Evolutionary conservation across 2,329 filamentous ascomycete species (phyloP), one percentile per base, ranked within the genome.

Genomic region (Epichloe aotearoae): DNA sequence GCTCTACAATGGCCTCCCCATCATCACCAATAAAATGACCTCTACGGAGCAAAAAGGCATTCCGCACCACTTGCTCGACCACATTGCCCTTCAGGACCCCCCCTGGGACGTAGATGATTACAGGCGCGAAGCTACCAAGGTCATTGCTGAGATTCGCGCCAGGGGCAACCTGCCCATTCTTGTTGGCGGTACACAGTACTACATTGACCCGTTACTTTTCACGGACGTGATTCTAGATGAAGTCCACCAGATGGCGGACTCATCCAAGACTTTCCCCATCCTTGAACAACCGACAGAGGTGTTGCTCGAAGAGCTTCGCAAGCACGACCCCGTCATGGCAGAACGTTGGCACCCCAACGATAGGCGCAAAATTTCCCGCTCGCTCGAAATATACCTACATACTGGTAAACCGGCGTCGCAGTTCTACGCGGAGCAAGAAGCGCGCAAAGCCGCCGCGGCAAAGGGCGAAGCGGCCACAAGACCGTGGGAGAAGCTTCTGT

Each of bases 141-240:
- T 84, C 15, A 91, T 98, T 54, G 69, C 76, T 23, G 87, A 93
- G 41, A 95, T 98, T 50, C 78, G 84, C 47, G 72, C 71, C 7
- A 76, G 91, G 59, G 88, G 88, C 1, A 86, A 84, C 55, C 66
- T 96, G 12, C 93, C 93, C 0, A 89, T 98, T 30, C 70, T 98
- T 1, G 93, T 97, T 1, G 93, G 93, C 26, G 93, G 93, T 8
- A 95, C 91, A 11, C 88, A 95, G 61, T 98, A 97, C 69, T 98
- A 98, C 62, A 85, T 88, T 0, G 89, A 96, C 60, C 82, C 88
- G 1, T 74, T 98, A 15, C 74, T 98, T 3, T 95, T 97, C 63
- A 60, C 63, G 47, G 78, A 86, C 36, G 82, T 90, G 56, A 75
- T 76, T 15, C 57, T 70, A 15, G 66, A 70, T 20, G 67, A 71